Evolutionary conservation across 345 rosid species (phyloP).

Genomic region (Xanthoceras sorbifolium): DNA sequence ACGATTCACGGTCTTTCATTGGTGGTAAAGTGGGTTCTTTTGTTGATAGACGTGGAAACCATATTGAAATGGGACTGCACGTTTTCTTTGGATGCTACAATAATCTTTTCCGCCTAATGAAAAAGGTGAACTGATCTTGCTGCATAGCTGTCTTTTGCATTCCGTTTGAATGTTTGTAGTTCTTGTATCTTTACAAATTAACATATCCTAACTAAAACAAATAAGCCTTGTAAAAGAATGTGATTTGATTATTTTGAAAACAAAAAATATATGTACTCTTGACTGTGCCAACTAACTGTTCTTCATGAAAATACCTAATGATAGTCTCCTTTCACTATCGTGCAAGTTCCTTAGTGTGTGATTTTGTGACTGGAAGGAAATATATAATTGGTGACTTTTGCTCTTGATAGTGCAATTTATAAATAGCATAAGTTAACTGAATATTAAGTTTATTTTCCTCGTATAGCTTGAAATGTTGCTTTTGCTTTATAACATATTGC

Average conservation of each 20-base stretch:
- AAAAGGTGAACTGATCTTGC: constrained; percentile 59
- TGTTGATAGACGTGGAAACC: constrained; percentile 89
- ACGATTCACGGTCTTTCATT: constrained; percentile 84
- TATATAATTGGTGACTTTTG: no score
- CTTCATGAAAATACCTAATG: background rate
- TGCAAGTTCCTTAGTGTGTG: no score
- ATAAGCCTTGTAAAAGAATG: background rate
- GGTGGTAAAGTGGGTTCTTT: constrained; percentile 99
- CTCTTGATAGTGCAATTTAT: no score
- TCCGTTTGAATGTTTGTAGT: background rate
- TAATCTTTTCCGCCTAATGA: constrained; percentile 95
- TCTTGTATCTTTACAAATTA: background rate
- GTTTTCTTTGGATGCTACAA: constrained; percentile 99
- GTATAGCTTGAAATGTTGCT: no score
- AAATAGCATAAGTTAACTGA: no score
- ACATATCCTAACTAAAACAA: background rate
- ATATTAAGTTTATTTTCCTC: no score
- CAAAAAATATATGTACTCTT: background rate
- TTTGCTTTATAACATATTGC: no score
- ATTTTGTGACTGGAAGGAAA: no score
- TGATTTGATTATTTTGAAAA: background rate
- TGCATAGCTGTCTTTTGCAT: constrained; percentile 3
- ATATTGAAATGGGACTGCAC: constrained; percentile 97
- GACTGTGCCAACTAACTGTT: background rate
- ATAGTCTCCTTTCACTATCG: no score